A percentile compares a stretch with the other conserved stretches of the same genome.
Evolutionary conservation across 2,329 filamentous ascomycete species (phyloP).

Genomic region (Venturia aucupariae): DNA sequence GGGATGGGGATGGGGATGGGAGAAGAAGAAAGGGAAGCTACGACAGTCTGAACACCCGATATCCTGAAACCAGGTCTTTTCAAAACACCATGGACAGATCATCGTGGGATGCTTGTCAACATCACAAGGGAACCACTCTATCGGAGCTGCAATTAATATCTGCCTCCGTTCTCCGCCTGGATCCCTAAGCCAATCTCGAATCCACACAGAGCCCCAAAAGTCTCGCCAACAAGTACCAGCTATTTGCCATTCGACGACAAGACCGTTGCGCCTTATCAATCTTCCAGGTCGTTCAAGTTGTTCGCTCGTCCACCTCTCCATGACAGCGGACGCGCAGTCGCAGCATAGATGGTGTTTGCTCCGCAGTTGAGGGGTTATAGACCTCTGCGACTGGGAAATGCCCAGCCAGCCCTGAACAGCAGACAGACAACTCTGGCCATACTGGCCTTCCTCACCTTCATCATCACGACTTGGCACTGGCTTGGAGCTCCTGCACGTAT

Average conservation of each 20-base stretch:
- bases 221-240: background rate
- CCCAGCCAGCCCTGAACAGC: background rate
- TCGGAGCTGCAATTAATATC: no score
- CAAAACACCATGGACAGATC: background rate
- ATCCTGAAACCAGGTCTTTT: background rate
- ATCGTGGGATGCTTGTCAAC: background rate
- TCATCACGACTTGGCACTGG: slow-evolving; percentile 4
- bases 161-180: no score
- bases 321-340: background rate
- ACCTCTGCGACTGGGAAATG: slow-evolving; percentile 12
- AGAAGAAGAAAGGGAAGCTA: no score
- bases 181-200: background rate
- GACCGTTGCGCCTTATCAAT: background rate
- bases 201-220: background rate
- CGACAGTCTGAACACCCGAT: no score
- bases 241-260: background rate
- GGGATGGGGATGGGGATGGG: no score
- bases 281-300: background rate
- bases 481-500: background rate
- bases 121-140: no score
- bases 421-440: background rate
- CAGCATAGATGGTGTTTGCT: slow-evolving; percentile 7
- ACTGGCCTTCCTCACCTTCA: background rate
- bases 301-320: background rate
- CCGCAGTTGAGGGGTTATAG: slow-evolving; percentile 13